phyloP scores from a whole-genome alignment of 2,329 filamentous ascomycete species.

The Phaeophleospora eucalypticola region DNA sequence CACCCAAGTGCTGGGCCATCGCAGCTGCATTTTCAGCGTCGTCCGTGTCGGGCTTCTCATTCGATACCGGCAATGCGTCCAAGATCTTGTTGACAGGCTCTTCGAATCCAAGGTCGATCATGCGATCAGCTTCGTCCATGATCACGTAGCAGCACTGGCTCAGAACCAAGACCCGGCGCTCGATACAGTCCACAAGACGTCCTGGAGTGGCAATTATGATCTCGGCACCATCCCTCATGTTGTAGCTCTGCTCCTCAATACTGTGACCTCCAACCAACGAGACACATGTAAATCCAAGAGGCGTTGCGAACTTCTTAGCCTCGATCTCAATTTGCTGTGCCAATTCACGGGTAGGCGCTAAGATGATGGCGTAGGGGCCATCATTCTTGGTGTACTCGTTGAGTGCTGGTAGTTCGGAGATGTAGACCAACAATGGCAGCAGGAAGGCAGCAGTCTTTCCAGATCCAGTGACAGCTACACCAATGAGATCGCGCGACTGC shows the following conservation, averaged over 20 bases:
- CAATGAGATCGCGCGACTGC: constrained; percentile 91
- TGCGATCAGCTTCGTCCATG: constrained; percentile 98
- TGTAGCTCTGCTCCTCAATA: constrained; percentile 88
- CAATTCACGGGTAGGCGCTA: constrained; percentile 93
- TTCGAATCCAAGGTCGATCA: constrained; percentile 98
- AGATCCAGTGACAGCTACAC: constrained; percentile 95
- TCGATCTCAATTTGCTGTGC: constrained; percentile 96
- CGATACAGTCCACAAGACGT: constrained; percentile 94
- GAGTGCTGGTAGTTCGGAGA: constrained; percentile 80
- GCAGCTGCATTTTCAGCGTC: constrained; percentile 78
- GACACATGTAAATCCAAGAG: constrained; percentile 88
- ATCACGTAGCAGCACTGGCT: constrained; percentile 98
- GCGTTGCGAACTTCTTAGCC: constrained; percentile 84
- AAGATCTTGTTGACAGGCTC: constrained; percentile 97
- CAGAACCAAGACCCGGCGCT: constrained; percentile 83
- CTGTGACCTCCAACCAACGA: constrained; percentile 97
- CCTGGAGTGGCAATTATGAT: constrained; percentile 98
- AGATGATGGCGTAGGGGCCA: constrained; percentile 93
- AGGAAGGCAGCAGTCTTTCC: constrained; percentile 97
- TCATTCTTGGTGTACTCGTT: constrained; percentile 86
- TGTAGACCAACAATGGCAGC: constrained; percentile 88
- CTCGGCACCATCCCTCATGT: constrained; percentile 85
- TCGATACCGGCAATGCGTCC: constrained; percentile 83
- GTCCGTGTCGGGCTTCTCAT: constrained; percentile 93
- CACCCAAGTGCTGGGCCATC: constrained; percentile 77